Evolutionary conservation across 164 flowering plant species (phyloP), one percentile per base, ranked within the genome.

Genomic region (Tetrastigma voinierianum): DNA sequence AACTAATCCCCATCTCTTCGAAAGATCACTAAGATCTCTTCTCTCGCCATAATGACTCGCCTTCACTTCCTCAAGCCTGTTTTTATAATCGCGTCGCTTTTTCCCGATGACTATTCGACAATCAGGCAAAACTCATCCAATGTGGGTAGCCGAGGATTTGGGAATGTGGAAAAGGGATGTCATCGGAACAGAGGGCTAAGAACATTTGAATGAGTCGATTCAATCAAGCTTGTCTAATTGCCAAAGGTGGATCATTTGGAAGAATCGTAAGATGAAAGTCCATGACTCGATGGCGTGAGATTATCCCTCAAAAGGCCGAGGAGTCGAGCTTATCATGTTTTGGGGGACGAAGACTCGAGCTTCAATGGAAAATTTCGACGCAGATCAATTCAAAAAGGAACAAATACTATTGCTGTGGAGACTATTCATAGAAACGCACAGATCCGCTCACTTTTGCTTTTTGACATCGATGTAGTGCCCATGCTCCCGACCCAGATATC

Each of bases 141-240:
- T 45, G n/a, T 53, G 70, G 75, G 44, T 72, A 12, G 67, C 64
- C 9, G 74, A 65, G n/a, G n/a, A n/a, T n/a, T n/a, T n/a, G n/a
- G n/a, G n/a, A n/a, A n/a, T n/a, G n/a, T n/a, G n/a, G n/a, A n/a
- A n/a, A n/a, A n/a, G n/a, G n/a, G n/a, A n/a, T n/a, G n/a, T n/a
- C n/a, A n/a, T n/a, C n/a, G n/a, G n/a, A n/a, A n/a, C n/a, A n/a
- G n/a, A n/a, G n/a, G 43, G 78, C 78, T 76, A 75, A 9, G 52
- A n/a, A 1, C 75, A 80, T 65, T 69, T 80, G 11, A 67, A 67
- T 45, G 79, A 80, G 52, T 72, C 78, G 9, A 45, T 75, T 3
- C 48, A 56, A 13, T 65, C 78, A 65, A 81, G 69, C 46, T 17
- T 81, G 76, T 78, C 54, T 74, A 73, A 46, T 72, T 68, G 6